These are phyloP conservation scores for Gossypium anomalum DNA, from an alignment of 345 rosid species.

Conservation along the genomic window DNA sequence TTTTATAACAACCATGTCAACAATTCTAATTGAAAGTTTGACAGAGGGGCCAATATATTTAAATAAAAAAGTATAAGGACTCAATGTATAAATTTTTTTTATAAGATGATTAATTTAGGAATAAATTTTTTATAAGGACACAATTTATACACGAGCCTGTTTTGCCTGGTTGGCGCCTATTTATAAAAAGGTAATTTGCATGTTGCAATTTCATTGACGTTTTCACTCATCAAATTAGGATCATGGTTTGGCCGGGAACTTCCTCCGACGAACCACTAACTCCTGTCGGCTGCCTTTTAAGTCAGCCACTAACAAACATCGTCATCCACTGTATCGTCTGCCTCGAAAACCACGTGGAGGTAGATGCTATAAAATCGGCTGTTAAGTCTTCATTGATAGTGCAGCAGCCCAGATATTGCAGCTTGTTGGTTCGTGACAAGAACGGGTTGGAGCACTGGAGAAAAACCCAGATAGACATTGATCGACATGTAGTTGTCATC, in stretches of 20 bases:
- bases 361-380: slow-evolving; percentile 25
- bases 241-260: slow-evolving; percentile 16
- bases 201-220: too few species aligned
- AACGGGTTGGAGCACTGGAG: slow-evolving; percentile 48
- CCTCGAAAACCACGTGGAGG: slow-evolving; percentile 22
- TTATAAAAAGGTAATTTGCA: too few species aligned
- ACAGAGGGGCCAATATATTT: too few species aligned
- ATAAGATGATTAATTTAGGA: too few species aligned
- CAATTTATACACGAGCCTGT: too few species aligned
- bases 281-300: slow-evolving; percentile 51
- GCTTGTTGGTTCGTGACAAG: slow-evolving; percentile 44
- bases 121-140: too few species aligned
- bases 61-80: too few species aligned
- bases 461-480: slow-evolving; percentile 37
- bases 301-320: slow-evolving; percentile 38
- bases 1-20: too few species aligned
- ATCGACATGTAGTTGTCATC: slow-evolving; percentile 32
- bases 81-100: too few species aligned
- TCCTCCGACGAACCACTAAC: slow-evolving; percentile 42
- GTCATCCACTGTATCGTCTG: slow-evolving; percentile 51
- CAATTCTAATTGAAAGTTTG: too few species aligned
- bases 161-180: too few species aligned
- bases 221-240: too few species aligned
- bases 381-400: slow-evolving; percentile 32
- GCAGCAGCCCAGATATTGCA: slow-evolving; percentile 50